Evolutionary conservation across 1,284 basidiomycete species (phyloP).

Genomic region (Volvariella volvacea): DNA sequence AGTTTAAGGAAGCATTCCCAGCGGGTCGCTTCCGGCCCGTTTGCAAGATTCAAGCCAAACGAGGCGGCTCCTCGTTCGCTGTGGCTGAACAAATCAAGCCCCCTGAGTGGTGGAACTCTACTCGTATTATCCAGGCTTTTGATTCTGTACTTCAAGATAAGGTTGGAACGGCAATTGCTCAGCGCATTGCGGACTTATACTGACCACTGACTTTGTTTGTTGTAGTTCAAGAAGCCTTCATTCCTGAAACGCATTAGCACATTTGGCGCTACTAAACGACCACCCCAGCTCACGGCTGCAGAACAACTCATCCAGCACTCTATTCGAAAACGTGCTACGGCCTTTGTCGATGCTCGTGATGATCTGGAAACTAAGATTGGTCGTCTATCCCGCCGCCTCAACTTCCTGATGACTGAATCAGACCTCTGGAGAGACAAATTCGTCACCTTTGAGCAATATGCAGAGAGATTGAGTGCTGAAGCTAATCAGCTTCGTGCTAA

Average conservation of each 20-base stretch:
- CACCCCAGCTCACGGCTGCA: slow-evolving; percentile 67
- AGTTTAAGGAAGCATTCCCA: slow-evolving; percentile 95
- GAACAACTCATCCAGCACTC: slow-evolving; percentile 81
- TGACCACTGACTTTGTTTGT: slow-evolving; percentile 17
- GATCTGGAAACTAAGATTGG: slow-evolving; percentile 89
- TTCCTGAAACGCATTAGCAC: slow-evolving; percentile 81
- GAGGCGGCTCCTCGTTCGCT: slow-evolving; percentile 70
- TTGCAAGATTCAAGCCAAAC: slow-evolving; percentile 79
- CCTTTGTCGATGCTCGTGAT: slow-evolving; percentile 89
- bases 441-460: slow-evolving; percentile 85
- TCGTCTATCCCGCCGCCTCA: slow-evolving; percentile 72
- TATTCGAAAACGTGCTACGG: slow-evolving; percentile 83
- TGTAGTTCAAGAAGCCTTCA: slow-evolving; percentile 81
- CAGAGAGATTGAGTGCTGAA: slow-evolving; percentile 83
- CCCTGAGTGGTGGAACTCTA: slow-evolving; percentile 91
- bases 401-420: slow-evolving; percentile 87
- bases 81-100: slow-evolving; percentile 82
- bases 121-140: slow-evolving; percentile 83
- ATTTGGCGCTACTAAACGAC: slow-evolving; percentile 65
- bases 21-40: slow-evolving; percentile 80
- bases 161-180: slow-evolving; percentile 33
- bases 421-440: slow-evolving; percentile 90
- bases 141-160: slow-evolving; percentile 84
- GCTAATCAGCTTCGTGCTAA: slow-evolving; percentile 75
- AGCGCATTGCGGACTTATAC: slow-evolving; percentile 8